phyloP scores from a whole-genome alignment of 2,329 filamentous ascomycete species.

The Arachnopeziza araneosa region DNA sequence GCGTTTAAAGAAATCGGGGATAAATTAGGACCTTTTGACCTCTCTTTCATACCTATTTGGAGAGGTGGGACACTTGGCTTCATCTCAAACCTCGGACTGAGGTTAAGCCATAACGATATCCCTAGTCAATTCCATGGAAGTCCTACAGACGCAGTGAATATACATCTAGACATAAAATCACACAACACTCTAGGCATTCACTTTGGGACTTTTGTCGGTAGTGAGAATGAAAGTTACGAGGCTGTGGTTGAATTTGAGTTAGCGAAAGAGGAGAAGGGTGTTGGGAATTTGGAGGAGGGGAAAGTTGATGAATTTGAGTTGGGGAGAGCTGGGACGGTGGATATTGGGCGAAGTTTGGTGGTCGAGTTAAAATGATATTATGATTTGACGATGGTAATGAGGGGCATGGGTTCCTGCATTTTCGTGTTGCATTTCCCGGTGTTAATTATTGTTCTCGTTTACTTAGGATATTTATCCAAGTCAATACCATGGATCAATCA shows the following conservation, averaged over 20 bases:
- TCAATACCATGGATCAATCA: neutral
- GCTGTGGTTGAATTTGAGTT: conserved; percentile 20
- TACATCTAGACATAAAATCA: conserved; percentile 15
- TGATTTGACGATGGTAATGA: neutral
- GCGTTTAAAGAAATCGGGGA: conserved; percentile 79
- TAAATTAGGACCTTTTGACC: conserved; percentile 77
- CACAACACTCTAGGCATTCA: conserved; percentile 16
- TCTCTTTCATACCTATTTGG: conserved; percentile 87
- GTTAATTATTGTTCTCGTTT: neutral
- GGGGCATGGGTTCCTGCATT: neutral
- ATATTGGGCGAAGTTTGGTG: neutral
- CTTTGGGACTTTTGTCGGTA: conserved; percentile 22
- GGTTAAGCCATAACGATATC: conserved; percentile 18
- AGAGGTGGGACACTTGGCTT: conserved; percentile 20
- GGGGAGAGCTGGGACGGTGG: neutral
- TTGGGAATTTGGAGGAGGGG: conserved; percentile 8
- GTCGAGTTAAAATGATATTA: neutral
- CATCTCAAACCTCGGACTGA: conserved; percentile 16
- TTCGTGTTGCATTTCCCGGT: neutral
- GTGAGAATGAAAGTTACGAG: conserved; percentile 18
- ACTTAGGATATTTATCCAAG: neutral
- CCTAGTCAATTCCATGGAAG: conserved; percentile 15
- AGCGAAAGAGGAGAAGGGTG: conserved; percentile 7
- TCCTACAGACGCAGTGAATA: conserved; percentile 18
- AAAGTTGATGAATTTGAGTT: neutral